Evolutionary conservation across 306 rosid genomes (phyloP).

Genomic region (Vigna angularis): DNA sequence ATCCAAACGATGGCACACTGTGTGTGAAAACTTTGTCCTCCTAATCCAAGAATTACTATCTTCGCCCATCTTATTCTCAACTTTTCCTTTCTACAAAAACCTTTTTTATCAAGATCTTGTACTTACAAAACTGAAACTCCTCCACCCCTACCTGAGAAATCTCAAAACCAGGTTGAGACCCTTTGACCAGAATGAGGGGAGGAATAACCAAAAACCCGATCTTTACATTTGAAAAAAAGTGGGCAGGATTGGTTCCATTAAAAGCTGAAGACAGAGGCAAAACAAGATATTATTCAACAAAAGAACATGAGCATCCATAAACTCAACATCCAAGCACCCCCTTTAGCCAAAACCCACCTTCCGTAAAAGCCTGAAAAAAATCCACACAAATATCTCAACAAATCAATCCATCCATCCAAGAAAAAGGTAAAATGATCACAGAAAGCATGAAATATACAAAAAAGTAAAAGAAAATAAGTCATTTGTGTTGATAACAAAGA

Average conservation of each 20-base stretch:
- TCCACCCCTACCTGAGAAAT: conserved; percentile 41
- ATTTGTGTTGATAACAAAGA: conserved; percentile 37
- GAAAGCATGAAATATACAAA: neutral
- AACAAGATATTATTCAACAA: conserved; percentile 30
- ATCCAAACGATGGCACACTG: conserved; percentile 83
- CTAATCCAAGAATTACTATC: conserved; percentile 81
- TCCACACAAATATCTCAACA: conserved; percentile 49
- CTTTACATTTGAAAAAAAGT: conserved; percentile 49
- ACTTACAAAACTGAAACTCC: conserved; percentile 46
- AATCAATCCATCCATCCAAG: conserved; percentile 42
- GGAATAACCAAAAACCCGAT: conserved; percentile 29
- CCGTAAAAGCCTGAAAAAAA: conserved; percentile 76
- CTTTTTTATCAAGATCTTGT: conserved; percentile 24
- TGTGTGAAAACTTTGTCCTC: conserved; percentile 87
- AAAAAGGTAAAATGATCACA: neutral
- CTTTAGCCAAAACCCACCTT: conserved; percentile 70
- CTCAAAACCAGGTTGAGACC: conserved; percentile 48
- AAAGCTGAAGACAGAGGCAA: conserved; percentile 39
- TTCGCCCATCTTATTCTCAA: conserved; percentile 64
- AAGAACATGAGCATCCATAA: conserved; percentile 50
- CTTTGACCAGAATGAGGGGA: conserved; percentile 47
- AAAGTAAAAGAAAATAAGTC: neutral
- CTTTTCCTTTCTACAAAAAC: conserved; percentile 32
- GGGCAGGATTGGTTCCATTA: conserved; percentile 46
- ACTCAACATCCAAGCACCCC: conserved; percentile 42